A percentile compares a stretch with the other conserved stretches of the same genome.
Conservation (phyloP, 2,329 filamentous ascomycete genomes). For the Cucurbitaria berberidis region DNA sequence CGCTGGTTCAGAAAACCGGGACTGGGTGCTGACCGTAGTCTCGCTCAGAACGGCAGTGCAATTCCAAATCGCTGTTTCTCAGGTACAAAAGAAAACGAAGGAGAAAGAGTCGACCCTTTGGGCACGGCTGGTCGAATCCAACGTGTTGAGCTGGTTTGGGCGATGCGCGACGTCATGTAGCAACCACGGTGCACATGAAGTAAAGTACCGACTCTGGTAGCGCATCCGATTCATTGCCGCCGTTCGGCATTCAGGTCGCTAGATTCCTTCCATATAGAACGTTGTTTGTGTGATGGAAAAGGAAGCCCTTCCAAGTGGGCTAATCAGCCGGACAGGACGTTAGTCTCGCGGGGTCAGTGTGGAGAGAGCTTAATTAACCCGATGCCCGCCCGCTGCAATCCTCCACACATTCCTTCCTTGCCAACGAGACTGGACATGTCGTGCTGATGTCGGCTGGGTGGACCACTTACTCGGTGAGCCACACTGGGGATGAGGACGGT, state of each 20-base stretch:
- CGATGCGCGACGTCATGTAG: neutral
- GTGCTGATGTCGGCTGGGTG: constrained; percentile 41
- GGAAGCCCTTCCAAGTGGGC: constrained; percentile 6
- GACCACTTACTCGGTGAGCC: constrained; percentile 42
- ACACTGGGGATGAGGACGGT: constrained; percentile 33
- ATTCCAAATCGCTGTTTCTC: neutral
- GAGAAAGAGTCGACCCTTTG: too few relatives aligned
- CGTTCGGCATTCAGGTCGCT: neutral
- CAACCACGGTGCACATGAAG: neutral
- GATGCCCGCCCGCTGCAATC: constrained; percentile 30
- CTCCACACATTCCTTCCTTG: constrained; percentile 27
- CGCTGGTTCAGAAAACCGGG: too few relatives aligned
- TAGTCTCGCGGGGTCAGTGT: constrained; percentile 31
- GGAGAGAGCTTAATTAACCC: constrained; percentile 33
- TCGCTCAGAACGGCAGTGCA: neutral
- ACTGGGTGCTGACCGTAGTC: too few relatives aligned
- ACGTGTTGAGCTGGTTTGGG: neutral
- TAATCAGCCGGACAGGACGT: constrained; percentile 26
- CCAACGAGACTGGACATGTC: constrained; percentile 23
- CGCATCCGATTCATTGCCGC: neutral
- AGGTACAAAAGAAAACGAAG: neutral
- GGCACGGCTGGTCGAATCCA: too few relatives aligned
- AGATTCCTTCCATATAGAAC: neutral
- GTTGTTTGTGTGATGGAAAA: neutral
- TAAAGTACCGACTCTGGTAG: neutral